Base-by-base conservation (phyloP, 2,329 filamentous ascomycete genomes). In the Aspergillus pseudoviridinutans region DNA sequence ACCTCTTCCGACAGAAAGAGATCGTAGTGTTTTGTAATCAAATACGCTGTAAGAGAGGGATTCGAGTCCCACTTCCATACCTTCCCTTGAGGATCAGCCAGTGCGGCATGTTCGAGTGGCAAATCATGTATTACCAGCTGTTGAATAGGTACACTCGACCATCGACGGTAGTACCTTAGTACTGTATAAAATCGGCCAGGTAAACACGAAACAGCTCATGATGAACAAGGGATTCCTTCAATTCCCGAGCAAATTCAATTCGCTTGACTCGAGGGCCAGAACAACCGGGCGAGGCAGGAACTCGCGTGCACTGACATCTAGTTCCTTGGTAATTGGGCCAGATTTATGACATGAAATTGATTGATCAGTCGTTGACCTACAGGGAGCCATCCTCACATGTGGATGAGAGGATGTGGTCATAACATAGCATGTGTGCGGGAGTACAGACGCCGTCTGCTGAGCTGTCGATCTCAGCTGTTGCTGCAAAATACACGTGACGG, bases 401-500 rank as follows among this genome's bases (percentile, higher is more conserved):
- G 14, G 32, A 17, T 38, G 20, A 27, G 10, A 51, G 24, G 20
- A 29, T 41, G 32, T 35, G 32, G 32, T 35, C 32, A 35, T 35
- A 35, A 14, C 12, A 38, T 17, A 17, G 32, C 32, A 38, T 17
- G 49, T 28, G 9, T 29, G 28, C 28, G 9, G 9, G 28, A 29
- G 10, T 29, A 10, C 28, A 4, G 28, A 29, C 28, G 10, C 28
- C 10, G 28, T 29, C 10, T 4, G 10, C 10, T 29, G 9, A 54
- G 49, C 29, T 53, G 29, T 47, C 44, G 7, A 24, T 9, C 28
- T 29, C 28, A 29, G 20, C 20, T 24, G 22, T 25, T 14, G 5
- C 24, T 24, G 14, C 1, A 4, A 25, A 6, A 27, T 47, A 0
- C 61, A 63, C 57, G 61, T 63, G 61, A 58, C 54, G 6, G 25